These are phyloP conservation scores for Phaeosphaeria sp. DNA, from an alignment of 2,329 filamentous ascomycete species.

Conservation along the genomic window DNA sequence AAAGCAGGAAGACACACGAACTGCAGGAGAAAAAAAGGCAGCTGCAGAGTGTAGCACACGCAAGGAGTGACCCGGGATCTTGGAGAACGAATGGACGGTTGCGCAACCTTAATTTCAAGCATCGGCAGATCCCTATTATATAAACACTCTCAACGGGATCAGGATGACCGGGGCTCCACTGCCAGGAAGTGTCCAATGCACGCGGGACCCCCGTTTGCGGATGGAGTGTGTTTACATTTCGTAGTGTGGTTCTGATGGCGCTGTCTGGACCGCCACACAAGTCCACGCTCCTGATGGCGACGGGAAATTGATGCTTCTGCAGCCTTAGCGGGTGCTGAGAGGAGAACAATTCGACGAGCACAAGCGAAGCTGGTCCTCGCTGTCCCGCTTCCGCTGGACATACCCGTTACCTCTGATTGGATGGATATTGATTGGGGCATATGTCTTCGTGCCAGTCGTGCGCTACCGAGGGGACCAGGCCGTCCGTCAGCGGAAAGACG, in stretches of 20 bases:
- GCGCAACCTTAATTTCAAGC: slow-evolving; percentile 24
- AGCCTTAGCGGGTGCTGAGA: slow-evolving; percentile 6
- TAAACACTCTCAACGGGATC: slow-evolving; percentile 7
- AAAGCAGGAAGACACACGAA: slow-evolving; percentile 3
- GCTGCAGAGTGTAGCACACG: slow-evolving; percentile 11
- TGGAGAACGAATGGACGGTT: not conserved
- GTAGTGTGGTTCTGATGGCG: slow-evolving; percentile 11
- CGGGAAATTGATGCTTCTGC: slow-evolving; percentile 6
- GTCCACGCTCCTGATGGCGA: not conserved
- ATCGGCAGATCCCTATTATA: slow-evolving; percentile 16
- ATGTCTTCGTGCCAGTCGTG: slow-evolving; percentile 4
- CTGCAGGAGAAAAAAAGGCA: no score
- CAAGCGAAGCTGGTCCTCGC: slow-evolving; percentile 5
- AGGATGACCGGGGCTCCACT: slow-evolving; percentile 5
- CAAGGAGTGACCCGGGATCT: slow-evolving; percentile 22
- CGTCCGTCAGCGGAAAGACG: not conserved
- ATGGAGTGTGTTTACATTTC: not conserved
- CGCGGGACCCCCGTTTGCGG: slow-evolving; percentile 8
- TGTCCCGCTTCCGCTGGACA: slow-evolving; percentile 4
- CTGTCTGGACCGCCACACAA: slow-evolving; percentile 19
- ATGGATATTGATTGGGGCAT: not conserved
- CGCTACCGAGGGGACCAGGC: slow-evolving; percentile 2
- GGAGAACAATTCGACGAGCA: not conserved
- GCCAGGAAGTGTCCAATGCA: slow-evolving; percentile 1
- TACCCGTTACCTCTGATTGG: slow-evolving; percentile 9